Conservation (phyloP, 768 basidiomycete genomes). For the Tulasnella sp. region DNA sequence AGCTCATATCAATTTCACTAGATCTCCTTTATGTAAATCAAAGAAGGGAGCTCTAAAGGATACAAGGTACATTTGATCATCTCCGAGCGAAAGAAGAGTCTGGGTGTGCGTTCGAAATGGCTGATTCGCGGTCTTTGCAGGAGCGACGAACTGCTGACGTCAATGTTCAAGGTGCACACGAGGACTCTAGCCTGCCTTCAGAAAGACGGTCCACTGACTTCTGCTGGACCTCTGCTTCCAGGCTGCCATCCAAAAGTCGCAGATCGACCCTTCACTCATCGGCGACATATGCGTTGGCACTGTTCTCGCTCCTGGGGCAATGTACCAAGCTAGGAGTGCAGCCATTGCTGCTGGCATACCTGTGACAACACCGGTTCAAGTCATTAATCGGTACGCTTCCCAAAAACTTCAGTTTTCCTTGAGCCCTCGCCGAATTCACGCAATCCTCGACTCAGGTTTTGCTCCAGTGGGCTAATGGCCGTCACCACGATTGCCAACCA, state of each 20-base stretch:
- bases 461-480: constrained; percentile 82
- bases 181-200: not conserved
- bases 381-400: constrained; percentile 46
- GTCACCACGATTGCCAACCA: constrained; percentile 68
- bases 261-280: constrained; percentile 55
- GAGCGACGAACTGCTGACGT: constrained; percentile 27
- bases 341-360: constrained; percentile 76
- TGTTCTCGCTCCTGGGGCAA: constrained; percentile 51
- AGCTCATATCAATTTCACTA: not conserved
- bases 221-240: constrained; percentile 24
- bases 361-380: constrained; percentile 63
- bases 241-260: constrained; percentile 44
- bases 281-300: constrained; percentile 77
- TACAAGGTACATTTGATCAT: constrained; percentile 36
- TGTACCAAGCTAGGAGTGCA: constrained; percentile 65
- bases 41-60: constrained; percentile 71
- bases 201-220: constrained; percentile 32
- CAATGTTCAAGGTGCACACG: constrained; percentile 61
- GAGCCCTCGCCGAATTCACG: not conserved
- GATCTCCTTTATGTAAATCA: constrained; percentile 33
- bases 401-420: not conserved
- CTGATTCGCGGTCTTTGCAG: not conserved
- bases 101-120: not conserved
- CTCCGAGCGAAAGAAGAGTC: not conserved
- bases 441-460: constrained; percentile 41